These are phyloP conservation scores for Exophiala dermatitidis DNA, from an alignment of 2,329 filamentous ascomycete genomes.

Conservation along the genomic window DNA sequence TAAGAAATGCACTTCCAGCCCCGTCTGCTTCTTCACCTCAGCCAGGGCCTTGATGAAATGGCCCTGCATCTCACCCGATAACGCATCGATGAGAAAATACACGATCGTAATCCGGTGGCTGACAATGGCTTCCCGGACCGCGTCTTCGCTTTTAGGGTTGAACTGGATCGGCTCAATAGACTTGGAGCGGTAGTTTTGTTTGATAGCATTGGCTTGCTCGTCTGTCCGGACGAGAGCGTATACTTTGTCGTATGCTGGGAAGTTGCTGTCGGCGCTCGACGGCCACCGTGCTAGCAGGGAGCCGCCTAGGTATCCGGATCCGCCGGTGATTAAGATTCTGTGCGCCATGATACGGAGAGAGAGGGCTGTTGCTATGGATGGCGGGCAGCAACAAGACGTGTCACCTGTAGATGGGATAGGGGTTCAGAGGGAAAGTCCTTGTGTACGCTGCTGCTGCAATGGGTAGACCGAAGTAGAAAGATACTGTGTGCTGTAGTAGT, in stretches of 20 bases:
- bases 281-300: constrained; percentile 38
- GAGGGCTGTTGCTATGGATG: background rate
- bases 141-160: constrained; percentile 34
- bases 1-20: constrained; percentile 44
- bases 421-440: no score
- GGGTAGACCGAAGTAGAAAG: no score
- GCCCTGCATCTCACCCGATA: constrained; percentile 31
- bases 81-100: constrained; percentile 43
- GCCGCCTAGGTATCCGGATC: constrained; percentile 49
- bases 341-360: constrained; percentile 28
- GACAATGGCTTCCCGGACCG: constrained; percentile 36
- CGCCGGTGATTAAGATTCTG: constrained; percentile 42
- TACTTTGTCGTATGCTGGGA: constrained; percentile 40
- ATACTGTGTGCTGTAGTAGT: no score
- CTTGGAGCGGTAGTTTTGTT: constrained; percentile 30
- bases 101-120: constrained; percentile 43
- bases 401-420: no score
- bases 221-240: constrained; percentile 44
- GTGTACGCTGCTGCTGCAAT: no score
- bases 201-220: constrained; percentile 42
- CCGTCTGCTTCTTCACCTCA: constrained; percentile 38
- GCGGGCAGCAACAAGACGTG: background rate
- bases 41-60: constrained; percentile 43
- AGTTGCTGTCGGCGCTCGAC: constrained; percentile 26
- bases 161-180: constrained; percentile 40